phyloP scores from a whole-genome alignment of 2,329 filamentous ascomycete species.

The Colletotrichum shisoi region DNA sequence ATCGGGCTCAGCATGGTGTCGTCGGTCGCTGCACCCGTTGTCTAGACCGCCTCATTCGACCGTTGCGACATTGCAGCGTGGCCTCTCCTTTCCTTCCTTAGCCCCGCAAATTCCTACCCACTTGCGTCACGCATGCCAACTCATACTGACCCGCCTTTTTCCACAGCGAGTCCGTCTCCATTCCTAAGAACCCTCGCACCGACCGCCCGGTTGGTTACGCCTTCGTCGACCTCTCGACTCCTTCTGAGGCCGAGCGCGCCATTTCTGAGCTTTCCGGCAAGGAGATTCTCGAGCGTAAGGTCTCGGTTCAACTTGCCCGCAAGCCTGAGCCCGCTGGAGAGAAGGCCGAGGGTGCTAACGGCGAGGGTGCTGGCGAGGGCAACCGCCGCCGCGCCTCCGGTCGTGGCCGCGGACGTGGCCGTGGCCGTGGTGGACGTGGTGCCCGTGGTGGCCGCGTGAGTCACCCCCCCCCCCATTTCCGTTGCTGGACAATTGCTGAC shows the following conservation, averaged over 20 bases:
- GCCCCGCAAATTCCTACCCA: constrained; percentile 37
- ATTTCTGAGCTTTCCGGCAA: constrained; percentile 96
- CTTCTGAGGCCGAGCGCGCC: constrained; percentile 92
- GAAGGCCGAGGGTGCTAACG: constrained; percentile 76
- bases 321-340: constrained; percentile 89
- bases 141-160: constrained; percentile 38
- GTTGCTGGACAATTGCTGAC: constrained; percentile 13
- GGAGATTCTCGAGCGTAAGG: constrained; percentile 98
- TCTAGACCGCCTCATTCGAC: constrained; percentile 27
- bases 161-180: constrained; percentile 92
- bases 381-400: constrained; percentile 69
- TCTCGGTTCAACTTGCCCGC: constrained; percentile 97
- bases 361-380: constrained; percentile 76
- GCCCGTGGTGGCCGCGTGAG: constrained; percentile 64
- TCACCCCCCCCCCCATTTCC: neutral
- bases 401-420: constrained; percentile 72
- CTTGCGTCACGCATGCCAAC: constrained; percentile 38
- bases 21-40: neutral
- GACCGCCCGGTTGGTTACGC: constrained; percentile 98
- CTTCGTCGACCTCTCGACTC: constrained; percentile 96
- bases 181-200: constrained; percentile 99
- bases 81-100: constrained; percentile 32
- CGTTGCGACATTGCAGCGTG: constrained; percentile 35
- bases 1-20: constrained; percentile 2
- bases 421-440: constrained; percentile 71